Evolutionary conservation across 2,329 filamentous ascomycete species (phyloP), one percentile per base, ranked within the genome.

Genomic region (Arthrobotrys conoides): DNA sequence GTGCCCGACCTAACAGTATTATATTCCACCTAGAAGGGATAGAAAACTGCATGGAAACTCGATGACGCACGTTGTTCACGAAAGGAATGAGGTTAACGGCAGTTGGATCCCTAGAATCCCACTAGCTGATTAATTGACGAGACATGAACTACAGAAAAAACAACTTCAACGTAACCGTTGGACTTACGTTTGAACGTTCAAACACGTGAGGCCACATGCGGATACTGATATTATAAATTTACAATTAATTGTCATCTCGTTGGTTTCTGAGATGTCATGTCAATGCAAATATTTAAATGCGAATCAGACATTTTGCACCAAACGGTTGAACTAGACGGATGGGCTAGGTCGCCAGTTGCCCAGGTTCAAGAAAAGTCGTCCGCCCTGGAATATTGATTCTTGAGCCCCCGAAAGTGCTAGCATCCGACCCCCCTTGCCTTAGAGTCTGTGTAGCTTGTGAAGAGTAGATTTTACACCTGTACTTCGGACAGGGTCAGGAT

Each of bases 1-100:
- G 33, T 64, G 18, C 44, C 36, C 8, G 64, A 30, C 10, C 6
- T n/a, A 36, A 14, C 33, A 53, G 30, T 24, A 64, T 38, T 55
- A 22, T 49, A 41, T 66, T 49, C 59, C 30, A 53, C 51, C 24
- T 59, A 38, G 49, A 59, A 72, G 22, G 41, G 36, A 61, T 24
- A 44, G 33, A 61, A 61, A 61, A 44, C 30, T 44, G 57, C 57
- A 61, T 61, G 36, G 57, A 61, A 44, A 18, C 12, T 27, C 20
- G 33, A 61, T 61, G 55, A 59, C 36, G 36, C 57, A 61, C 33
- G 57, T 61, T 61, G 36, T 61, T 61, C 33, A 61, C 57, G 36
- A 61, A 44, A 61, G 57, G 33, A 41, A 61, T 61, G 57, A 41
- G 57, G 36, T 41, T 44, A 61, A 24, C 57, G 20, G 36, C 57